Evolutionary conservation across 1,284 basidiomycete species (phyloP), one percentile per base, ranked within the genome.

Genomic region (Moesziomyces sp.): DNA sequence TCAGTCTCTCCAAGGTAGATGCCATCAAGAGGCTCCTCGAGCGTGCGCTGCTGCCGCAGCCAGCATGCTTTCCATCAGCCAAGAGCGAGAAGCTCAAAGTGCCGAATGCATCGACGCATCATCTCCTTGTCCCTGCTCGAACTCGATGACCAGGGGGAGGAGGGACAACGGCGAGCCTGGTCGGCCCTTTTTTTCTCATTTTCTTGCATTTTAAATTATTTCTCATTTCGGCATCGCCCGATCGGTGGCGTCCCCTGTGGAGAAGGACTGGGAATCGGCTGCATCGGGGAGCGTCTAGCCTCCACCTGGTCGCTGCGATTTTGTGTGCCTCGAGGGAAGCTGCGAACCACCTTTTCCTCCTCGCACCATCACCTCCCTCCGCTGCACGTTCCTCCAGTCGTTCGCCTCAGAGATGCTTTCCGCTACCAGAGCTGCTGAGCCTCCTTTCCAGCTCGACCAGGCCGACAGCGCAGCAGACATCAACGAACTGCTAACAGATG

Each of bases 401-500:
- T 11, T 24, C 21, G 21, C 28, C 24, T 26, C n/a, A 44, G 52
- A 42, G 13, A 69, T 69, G 66, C 45, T 62, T 6, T 49, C 56
- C 48, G 48, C 48, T 40, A 48, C 24, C 46, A 38, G 53, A 42
- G 46, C 58, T 2, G 50, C 65, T n/a, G 59, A 69, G 26, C 56
- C 56, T 8, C 59, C 59, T 5, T 69, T 63, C 30, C 24, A 45
- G 8, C 52, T 62, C 45, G 55, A 56, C 5, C 14, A 42, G 9
- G 9, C 19, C 4, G 28, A 23, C 13, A 38, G n/a, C 14, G 38
- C 21, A 3, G 42, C 38, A 16, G 38, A 16, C 14, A 18, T 40
- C 16, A 3, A 56, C 16, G 55, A 63, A 18, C 55, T 69, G 11
- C 66, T 69, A 19, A 69, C 66, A 30, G 55, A 40, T 28, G 52